Base-by-base conservation (phyloP, 2,329 filamentous ascomycete genomes). In the Graphiopsis chlorocephala region DNA sequence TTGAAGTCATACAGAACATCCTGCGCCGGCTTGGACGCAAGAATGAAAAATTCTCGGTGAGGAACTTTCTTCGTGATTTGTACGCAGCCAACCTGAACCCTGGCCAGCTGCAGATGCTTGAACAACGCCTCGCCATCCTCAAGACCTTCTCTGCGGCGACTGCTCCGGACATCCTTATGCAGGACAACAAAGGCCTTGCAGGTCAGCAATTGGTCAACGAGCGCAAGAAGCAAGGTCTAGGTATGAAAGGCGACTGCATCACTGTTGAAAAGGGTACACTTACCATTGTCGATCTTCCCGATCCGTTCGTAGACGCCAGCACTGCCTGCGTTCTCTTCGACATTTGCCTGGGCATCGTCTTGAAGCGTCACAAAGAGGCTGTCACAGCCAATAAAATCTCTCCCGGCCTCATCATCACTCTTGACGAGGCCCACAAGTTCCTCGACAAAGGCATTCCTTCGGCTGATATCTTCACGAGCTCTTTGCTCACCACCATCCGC, bases 381-480 rank as follows among this genome's bases (percentile, higher is more conserved):
- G 42, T 50, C 28, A 35, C 26, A 5, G 58, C 17, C 2, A 57
- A 63, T 7, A 75, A 81, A 0, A 68, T 69, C 0, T 33, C 56
- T 6, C 68, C 74, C 0, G 74, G 88, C 0, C 82, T 86, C 4
- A 80, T 93, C 42, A 77, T 93, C 15, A 89, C 89, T 0, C 79
- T 93, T 0, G 90, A 94, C 67, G 90, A 94, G 72, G 91, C 91
- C 0, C 91, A 95, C 73, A 93, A 93, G 70, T 92, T 88, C 72
- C 87, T 92, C 83, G 84, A 82, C 14, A 60, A 29, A 28, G 25
- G 14, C 38, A 23, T 60, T 15, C 38, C 42, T 6, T 28, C 57
- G 7, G 57, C 57, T 4, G 57, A 60, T 3, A n/a, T 31, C 25
- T 60, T 60, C 17, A 60, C 57, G 3, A 2, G 14, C 8, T 60